These are phyloP conservation scores for Coniosporium tulheliwenetii DNA, from an alignment of 2,329 filamentous ascomycete genomes.

Conservation along the genomic window DNA sequence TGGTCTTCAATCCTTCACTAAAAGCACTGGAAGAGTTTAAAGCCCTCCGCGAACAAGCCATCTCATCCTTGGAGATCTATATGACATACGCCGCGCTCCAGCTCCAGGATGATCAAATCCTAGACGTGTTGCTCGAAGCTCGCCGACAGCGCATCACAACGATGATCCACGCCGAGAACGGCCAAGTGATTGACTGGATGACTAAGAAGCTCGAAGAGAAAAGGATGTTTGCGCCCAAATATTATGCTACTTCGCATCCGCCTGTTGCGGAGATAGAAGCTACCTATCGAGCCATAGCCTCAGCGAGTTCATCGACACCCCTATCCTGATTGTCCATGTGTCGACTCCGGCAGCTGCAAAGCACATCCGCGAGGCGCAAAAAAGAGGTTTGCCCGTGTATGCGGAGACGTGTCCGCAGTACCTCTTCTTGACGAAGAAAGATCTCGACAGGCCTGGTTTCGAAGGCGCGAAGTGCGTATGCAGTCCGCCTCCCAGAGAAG, in stretches of 20 bases:
- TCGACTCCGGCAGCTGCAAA: too few species aligned
- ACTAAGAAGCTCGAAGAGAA: constrained; percentile 32
- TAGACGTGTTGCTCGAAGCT: constrained; percentile 21
- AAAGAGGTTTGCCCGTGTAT: too few species aligned
- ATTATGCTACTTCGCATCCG: too few species aligned
- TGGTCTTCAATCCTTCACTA: constrained; percentile 21
- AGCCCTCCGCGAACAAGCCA: constrained; percentile 18
- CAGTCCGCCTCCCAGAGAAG: constrained; percentile 34
- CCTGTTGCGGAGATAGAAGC: too few species aligned
- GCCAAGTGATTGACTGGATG: constrained; percentile 38
- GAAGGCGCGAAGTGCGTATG: constrained; percentile 41
- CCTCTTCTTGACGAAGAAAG: constrained; percentile 35
- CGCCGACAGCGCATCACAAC: constrained; percentile 32
- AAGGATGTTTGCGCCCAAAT: too few species aligned
- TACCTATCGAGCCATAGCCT: too few species aligned
- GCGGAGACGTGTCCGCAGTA: constrained; percentile 34
- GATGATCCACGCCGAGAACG: constrained; percentile 41
- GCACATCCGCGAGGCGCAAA: too few species aligned
- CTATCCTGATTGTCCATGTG: too few species aligned
- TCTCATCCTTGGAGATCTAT: constrained; percentile 27
- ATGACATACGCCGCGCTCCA: constrained; percentile 24
- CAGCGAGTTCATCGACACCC: too few species aligned
- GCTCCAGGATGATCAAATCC: constrained; percentile 21
- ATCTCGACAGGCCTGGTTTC: constrained; percentile 34
- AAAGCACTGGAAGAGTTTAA: constrained; percentile 19